phyloP scores from a whole-genome alignment of 352 stramenopile species.

The Globisporangium cylindrosporum region DNA sequence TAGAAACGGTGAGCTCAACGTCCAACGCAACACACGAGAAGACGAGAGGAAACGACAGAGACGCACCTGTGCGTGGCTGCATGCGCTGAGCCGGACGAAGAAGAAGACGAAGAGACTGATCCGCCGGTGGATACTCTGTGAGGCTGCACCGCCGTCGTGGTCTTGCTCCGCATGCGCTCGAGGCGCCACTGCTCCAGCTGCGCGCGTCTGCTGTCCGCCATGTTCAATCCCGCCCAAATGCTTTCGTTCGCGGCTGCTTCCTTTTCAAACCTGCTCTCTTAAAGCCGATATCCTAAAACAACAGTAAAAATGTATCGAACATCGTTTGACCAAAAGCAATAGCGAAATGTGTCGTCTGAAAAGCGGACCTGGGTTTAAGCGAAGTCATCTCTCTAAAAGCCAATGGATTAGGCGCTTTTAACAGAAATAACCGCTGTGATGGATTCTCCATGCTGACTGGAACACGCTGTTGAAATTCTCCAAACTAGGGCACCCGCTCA shows the following conservation, averaged over 20 bases:
- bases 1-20: neutral
- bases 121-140: neutral
- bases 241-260: neutral
- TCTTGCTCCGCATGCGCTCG: slow-evolving; percentile 34
- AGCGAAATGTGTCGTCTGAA: no score
- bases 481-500: no score
- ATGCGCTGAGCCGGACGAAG: neutral
- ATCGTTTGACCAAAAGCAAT: no score
- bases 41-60: neutral
- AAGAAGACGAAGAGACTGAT: neutral
- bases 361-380: no score
- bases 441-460: no score
- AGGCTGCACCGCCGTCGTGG: neutral
- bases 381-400: no score
- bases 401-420: no score
- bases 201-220: slow-evolving; percentile 52
- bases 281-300: neutral
- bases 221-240: slow-evolving; percentile 22
- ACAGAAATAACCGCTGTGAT: no score
- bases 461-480: no score
- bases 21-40: neutral
- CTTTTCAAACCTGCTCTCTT: neutral
- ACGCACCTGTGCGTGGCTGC: slow-evolving; percentile 6
- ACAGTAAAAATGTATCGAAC: neutral
- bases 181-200: slow-evolving; percentile 69